Evolutionary conservation across 2,329 filamentous ascomycete genomes (phyloP), one percentile per base, ranked within the genome.

Genomic region (Lecanicillium sp.): DNA sequence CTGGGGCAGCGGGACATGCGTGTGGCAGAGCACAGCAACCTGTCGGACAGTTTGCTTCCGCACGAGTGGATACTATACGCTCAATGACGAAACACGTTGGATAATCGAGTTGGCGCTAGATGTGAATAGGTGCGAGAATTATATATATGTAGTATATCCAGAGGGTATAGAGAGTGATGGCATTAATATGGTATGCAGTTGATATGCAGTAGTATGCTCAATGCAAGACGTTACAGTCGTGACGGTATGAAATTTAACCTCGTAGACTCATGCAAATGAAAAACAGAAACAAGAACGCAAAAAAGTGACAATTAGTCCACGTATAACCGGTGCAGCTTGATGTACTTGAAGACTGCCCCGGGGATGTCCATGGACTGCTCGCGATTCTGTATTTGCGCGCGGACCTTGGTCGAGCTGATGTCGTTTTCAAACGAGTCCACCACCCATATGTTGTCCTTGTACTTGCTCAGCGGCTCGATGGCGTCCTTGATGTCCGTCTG

Each of bases 401-500:
- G 81, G 52, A 95, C 90, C 70, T 95, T 83, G 11, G 80, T 84
- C 53, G 84, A 90, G 59, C 84, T 89, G 49, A 93, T 84, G 59
- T 94, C 86, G 63, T 91, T 91, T 56, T 36, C 26, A 21, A 46
- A 47, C 12, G 48, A 52, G 51, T 45, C 52, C 54, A 95, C 91
- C 46, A 95, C 86, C 60, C 88, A 84, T 52, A 95, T 83, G 57
- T 95, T 93, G 58, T 90, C 81, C 59, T 88, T 84, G 79, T 86
- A 96, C 51, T 82, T 79, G 62, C 89, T 84, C 39, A 95, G 72
- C 37, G 81, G 84, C n/a, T 85, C 83, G 38, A 95, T 74, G 2
- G 90, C 90, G 61, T 94, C 87, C 53, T 95, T 87, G 42, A 94
- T 86, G 60, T 95, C 88, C 19, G 89, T 95, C 45, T 48, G 45